Conservation (phyloP, 164 flowering plant species). For the Macadamia tetraphylla region DNA sequence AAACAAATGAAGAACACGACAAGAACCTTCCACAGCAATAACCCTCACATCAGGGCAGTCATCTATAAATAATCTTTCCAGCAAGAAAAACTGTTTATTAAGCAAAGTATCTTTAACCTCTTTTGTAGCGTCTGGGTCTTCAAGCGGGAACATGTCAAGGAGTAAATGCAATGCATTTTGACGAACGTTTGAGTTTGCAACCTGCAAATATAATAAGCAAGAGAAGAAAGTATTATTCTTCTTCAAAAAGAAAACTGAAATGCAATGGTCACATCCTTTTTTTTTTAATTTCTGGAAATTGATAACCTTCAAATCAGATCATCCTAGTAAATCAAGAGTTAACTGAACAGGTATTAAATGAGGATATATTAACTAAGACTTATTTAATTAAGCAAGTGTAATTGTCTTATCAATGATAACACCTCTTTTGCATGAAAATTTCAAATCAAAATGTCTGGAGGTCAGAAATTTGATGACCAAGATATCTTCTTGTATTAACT, state of each 20-base stretch:
- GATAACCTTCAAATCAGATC: too few relatives aligned
- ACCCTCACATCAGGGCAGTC: slow-evolving; percentile 83
- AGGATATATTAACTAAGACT: too few relatives aligned
- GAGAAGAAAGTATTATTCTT: not conserved
- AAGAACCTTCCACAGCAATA: slow-evolving; percentile 90
- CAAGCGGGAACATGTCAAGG: slow-evolving; percentile 90
- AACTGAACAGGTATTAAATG: too few relatives aligned
- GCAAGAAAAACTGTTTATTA: slow-evolving; percentile 69
- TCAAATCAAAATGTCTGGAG: too few relatives aligned
- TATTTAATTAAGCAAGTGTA: too few relatives aligned
- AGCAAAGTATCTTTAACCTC: slow-evolving; percentile 71
- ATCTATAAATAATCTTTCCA: slow-evolving; percentile 74
- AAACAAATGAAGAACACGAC: slow-evolving; percentile 77
- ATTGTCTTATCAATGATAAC: too few relatives aligned
- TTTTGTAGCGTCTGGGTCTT: slow-evolving; percentile 91
- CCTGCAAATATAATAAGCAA: slow-evolving; percentile 38
- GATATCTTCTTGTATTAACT: too few relatives aligned
- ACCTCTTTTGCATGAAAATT: too few relatives aligned
- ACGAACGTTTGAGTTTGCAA: slow-evolving; percentile 93
- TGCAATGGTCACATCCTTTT: too few relatives aligned
- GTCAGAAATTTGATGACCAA: too few relatives aligned
- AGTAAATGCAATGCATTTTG: slow-evolving; percentile 88
- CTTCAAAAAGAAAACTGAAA: not conserved
- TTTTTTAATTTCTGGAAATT: too few relatives aligned
- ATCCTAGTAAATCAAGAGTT: too few relatives aligned